These are phyloP conservation scores for Solanum commersonii DNA, from an alignment of 257 asterid genomes.

Conservation along the genomic window DNA sequence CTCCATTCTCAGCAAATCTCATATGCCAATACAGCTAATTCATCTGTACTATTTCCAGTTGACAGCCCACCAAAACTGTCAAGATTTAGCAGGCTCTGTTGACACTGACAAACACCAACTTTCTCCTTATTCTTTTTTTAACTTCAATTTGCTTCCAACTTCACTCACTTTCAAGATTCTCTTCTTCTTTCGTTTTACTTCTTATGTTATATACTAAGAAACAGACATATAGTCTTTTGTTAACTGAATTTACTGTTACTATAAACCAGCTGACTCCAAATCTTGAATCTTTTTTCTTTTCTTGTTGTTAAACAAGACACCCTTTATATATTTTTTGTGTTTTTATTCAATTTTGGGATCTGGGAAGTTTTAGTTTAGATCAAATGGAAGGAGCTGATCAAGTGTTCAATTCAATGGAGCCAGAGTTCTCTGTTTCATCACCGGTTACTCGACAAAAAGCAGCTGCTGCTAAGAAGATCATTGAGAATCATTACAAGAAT, in stretches of 20 bases:
- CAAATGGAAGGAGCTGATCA: slow-evolving; percentile 19
- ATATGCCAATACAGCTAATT: not conserved
- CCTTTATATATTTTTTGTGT: not conserved
- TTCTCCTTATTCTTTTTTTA: not conserved
- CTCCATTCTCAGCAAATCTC: not conserved
- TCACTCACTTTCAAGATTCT: not conserved
- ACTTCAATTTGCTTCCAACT: not conserved
- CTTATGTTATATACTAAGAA: not conserved
- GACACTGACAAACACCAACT: not conserved
- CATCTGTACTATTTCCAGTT: not conserved
- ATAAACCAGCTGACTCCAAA: not conserved
- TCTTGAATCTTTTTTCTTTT: not conserved
- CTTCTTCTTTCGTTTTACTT: not conserved
- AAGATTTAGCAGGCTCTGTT: not conserved
- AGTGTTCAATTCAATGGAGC: slow-evolving; percentile 36
- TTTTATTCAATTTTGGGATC: not conserved
- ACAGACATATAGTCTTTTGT: not conserved
- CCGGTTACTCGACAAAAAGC: slow-evolving; percentile 93
- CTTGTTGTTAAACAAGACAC: not conserved
- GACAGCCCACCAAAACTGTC: not conserved
- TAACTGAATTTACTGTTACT: not conserved
- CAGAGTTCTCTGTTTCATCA: slow-evolving; percentile 76
- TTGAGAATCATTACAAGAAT: slow-evolving; percentile 95
- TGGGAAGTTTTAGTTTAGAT: not conserved
- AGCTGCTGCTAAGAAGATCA: slow-evolving; percentile 88